Evolutionary conservation across 768 basidiomycete genomes (phyloP), one percentile per base, ranked within the genome.

Genomic region (Antrodiella citrinella): DNA sequence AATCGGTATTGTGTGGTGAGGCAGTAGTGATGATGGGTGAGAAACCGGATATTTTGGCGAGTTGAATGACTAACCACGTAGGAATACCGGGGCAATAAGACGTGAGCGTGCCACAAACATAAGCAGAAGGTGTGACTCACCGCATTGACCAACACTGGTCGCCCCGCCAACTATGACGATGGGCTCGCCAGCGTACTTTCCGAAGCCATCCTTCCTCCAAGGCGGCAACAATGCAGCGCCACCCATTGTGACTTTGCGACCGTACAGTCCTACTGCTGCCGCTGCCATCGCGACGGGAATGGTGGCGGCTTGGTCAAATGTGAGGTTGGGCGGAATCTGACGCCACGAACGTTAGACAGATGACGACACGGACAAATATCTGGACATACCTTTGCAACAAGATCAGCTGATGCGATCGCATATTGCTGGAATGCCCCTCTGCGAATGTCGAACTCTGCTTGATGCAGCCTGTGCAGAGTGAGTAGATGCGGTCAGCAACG

Each of bases 161-260:
- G 69, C 58, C 7, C 72, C 72, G 23, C 71, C 73, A 2, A 72
- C 21, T 12, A 73, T 58, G 15, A 73, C 21, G 3, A 61, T 48
- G 4, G 71, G 62, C 45, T 69, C 63, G 20, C 65, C 64, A 18
- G 57, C 46, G 47, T 62, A 65, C 39, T 60, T 61, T 15, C 57
- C 66, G 2, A 60, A 58, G 1, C 65, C 67, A n/a, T 56, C 64
- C 10, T 54, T 53, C 18, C 61, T 56, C 63, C 69, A 70, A 13
- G 68, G 69, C 40, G 66, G 58, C 21, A 53, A 53, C 23, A 68
- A 51, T 2, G 59, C 68, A 3, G 59, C 54, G 19, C 67, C 66
- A 18, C 45, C 47, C 2, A 9, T 4, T 7, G 15, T 22, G 18
- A 23, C 3, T 12, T n/a, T 44, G 9, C 21, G 19, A 44, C 45